Base-by-base conservation (phyloP, 805 yeast species). In the Priceomyces carsonii region DNA sequence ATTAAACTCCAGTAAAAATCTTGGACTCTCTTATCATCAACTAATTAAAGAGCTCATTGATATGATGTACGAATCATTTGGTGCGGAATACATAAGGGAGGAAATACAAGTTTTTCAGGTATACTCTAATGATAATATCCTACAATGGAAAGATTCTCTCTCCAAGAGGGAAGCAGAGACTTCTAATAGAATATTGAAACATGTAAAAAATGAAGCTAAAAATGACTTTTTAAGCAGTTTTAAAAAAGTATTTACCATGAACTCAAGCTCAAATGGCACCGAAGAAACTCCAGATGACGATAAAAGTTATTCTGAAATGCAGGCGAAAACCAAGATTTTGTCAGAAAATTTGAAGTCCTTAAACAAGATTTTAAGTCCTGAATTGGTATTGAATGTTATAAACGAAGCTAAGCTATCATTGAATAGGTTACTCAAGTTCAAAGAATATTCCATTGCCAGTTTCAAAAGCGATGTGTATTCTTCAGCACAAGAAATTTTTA, bases 311-410 rank as follows among this genome's bases (percentile, higher is more conserved):
- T 77, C 84, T 2, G 89, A 84, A 47, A 70, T 86, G 42, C 90
- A 88, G 33, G 95, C 95, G 1, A 81, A 82, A 45, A 75, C 89
- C 18, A 87, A 85, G 42, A 79, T 90, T 19, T 69, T 91, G 50
- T 79, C 80, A 18, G 81, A 78, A 24, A 86, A 86, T 44, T 73
- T 93, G 42, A 82, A 80, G 44, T 81, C 85, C 12, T 77, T 93
- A 49, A 85, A 83, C 49, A 72, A 82, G 4, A 77, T 86, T 19
- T 81, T 91, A 40, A 85, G 89, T 48, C 75, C 91, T 32, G 95
- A 90, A 52, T 66, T 91, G 30, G 83, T 91, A 1, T 75, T 86
- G 40, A 74, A 77, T 32, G 70, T 86, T 6, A 65, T 90, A 35
- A 85, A 82, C 44, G 75, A 74, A 20, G 91, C 91, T 4, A 79